These are phyloP conservation scores for Monilinia aucupariae DNA, from an alignment of 2,329 filamentous ascomycete species.

Conservation along the genomic window DNA sequence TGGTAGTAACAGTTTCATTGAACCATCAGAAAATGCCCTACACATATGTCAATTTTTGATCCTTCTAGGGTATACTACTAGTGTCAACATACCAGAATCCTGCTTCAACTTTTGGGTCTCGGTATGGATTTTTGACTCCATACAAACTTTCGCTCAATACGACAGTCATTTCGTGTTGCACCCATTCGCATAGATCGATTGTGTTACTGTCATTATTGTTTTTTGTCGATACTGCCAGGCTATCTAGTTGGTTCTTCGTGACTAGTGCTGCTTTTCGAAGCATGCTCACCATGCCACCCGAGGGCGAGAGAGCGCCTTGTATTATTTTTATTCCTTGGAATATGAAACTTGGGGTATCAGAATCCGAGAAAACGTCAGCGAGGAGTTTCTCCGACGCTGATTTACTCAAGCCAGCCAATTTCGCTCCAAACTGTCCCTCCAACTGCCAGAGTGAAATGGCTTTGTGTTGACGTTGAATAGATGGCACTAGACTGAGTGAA, in stretches of 20 bases:
- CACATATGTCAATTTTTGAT: not conserved
- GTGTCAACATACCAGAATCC: constrained; percentile 11
- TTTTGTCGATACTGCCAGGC: not conserved
- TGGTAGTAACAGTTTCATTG: constrained; percentile 5
- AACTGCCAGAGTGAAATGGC: constrained; percentile 7
- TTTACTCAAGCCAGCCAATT: not conserved
- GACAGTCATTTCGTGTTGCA: constrained; percentile 10
- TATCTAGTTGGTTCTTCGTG: not conserved
- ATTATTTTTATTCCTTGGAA: constrained; percentile 7
- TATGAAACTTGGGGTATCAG: not conserved
- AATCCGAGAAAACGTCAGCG: not conserved
- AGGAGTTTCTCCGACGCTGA: not conserved
- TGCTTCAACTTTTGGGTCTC: constrained; percentile 7
- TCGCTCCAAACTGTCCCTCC: constrained; percentile 2
- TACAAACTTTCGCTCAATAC: constrained; percentile 11
- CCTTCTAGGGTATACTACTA: too few species aligned
- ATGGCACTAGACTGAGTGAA: not conserved
- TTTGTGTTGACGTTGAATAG: constrained; percentile 5
- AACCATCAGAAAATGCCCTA: constrained; percentile 4
- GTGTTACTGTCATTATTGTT: not conserved
- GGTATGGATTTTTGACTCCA: constrained; percentile 6
- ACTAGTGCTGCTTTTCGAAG: not conserved
- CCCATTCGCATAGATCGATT: constrained; percentile 2
- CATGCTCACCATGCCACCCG: not conserved
- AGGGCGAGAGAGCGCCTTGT: not conserved